Conservation (phyloP, 345 rosid species). For the Iberis pinnata region DNA sequence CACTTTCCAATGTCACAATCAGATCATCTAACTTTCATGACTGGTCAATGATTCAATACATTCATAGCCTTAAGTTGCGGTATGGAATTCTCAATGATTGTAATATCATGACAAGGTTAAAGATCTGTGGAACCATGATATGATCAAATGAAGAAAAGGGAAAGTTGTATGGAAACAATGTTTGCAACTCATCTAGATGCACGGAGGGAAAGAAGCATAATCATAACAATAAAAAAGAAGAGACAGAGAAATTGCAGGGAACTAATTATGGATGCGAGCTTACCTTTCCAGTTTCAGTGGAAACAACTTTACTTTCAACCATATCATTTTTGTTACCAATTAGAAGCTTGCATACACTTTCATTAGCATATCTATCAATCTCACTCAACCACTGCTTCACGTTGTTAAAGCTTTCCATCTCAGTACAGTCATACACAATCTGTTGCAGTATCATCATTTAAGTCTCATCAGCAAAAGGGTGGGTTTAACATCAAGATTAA, state of each 20-base stretch:
- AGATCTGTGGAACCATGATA: not conserved
- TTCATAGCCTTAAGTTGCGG: not conserved
- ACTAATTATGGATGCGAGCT: not conserved
- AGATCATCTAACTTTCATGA: not conserved
- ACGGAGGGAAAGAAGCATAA: slow-evolving; percentile 1
- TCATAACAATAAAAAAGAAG: no score
- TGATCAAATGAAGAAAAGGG: slow-evolving; percentile 7
- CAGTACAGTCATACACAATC: slow-evolving; percentile 82
- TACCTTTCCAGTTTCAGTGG: slow-evolving; percentile 80
- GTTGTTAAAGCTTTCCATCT: slow-evolving; percentile 84
- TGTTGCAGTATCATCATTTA: slow-evolving; percentile 26
- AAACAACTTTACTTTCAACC: slow-evolving; percentile 71
- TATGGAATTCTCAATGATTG: not conserved
- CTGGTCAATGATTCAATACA: slow-evolving; percentile 1
- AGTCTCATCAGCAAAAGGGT: not conserved
- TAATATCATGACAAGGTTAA: not conserved
- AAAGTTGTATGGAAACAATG: not conserved
- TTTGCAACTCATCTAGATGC: slow-evolving; percentile 6
- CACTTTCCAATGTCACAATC: not conserved
- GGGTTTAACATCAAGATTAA: not conserved
- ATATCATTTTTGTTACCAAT: slow-evolving; percentile 84
- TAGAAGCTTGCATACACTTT: slow-evolving; percentile 81
- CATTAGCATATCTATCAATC: slow-evolving; percentile 82
- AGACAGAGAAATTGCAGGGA: no score
- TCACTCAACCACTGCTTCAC: slow-evolving; percentile 87